Evolutionary conservation across 1,284 basidiomycete genomes (phyloP), one percentile per base, ranked within the genome.

Genomic region (Marasmius tenuissimus): DNA sequence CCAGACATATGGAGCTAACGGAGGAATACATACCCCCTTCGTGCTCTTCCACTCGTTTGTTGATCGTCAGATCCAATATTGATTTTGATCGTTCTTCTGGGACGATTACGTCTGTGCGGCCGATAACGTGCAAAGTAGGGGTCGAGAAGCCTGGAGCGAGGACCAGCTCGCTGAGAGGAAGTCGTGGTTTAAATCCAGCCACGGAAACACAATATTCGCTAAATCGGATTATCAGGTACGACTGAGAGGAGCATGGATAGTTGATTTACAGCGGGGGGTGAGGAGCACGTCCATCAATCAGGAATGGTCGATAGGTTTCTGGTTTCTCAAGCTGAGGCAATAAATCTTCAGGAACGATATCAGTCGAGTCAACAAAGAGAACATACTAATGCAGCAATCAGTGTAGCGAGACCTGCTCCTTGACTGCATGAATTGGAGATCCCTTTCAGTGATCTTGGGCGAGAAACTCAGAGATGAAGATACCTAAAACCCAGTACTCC

Each of bases 401-500:
- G 70, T 6, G 86, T 87, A 34, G 92, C 93, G 78, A 95, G 85
- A 12, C 86, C 87, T 14, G 90, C 93, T 35, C 93, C 93, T 76
- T 96, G 93, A 60, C 91, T 92, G 27, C 12, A 20, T 35, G 40
- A 8, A n/a, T 18, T 6, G 53, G 50, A 47, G 53, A 52, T n/a
- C 4, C 37, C 57, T 14, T 58, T 33, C 20, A 10, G 38, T 16
- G 52, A 40, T 9, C 3, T 22, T 54, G 27, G 48, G 37, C 49
- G 60, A 39, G 14, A 27, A 52, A 35, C 27, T 14, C 49, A n/a
- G 27, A 27, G 27, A 8, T 56, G 54, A 35, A 59, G 72, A 45
- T 54, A 86, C 87, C 87, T 91, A 74, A 94, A 94, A 8, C 92
- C 93, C 71, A 96, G 86, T 16, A 96, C 82, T 35, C 93, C 94